These are phyloP conservation scores for Nevesoporus exiguus DNA, from an alignment of 768 basidiomycete species.

Conservation along the genomic window DNA sequence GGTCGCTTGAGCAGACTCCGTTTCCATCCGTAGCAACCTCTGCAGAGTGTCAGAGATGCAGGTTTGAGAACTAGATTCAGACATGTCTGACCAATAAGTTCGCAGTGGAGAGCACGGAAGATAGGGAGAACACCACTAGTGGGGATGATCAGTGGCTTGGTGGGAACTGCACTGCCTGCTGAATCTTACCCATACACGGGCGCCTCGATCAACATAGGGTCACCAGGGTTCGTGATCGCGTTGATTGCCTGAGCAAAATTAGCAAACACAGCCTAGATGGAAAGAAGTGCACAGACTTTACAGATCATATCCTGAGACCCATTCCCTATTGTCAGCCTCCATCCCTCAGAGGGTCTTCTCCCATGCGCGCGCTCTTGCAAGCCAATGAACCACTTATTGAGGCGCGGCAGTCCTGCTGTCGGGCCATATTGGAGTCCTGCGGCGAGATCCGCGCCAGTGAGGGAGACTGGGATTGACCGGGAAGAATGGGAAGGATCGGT, in stretches of 20 bases:
- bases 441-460: slow-evolving; percentile 59
- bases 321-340: slow-evolving; percentile 73
- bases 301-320: slow-evolving; percentile 89
- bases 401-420: slow-evolving; percentile 62
- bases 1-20: slow-evolving; percentile 58
- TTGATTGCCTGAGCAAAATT: slow-evolving; percentile 53
- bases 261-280: slow-evolving; percentile 2
- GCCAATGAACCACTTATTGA: slow-evolving; percentile 65
- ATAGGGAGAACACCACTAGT: slow-evolving; percentile 64
- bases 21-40: slow-evolving; percentile 76
- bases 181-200: slow-evolving; percentile 68
- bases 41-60: slow-evolving; percentile 28
- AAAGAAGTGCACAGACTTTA: slow-evolving; percentile 51
- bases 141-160: slow-evolving; percentile 9
- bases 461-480: slow-evolving; percentile 46
- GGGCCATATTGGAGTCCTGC: slow-evolving; percentile 75
- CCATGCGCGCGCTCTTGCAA: slow-evolving; percentile 73
- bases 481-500: slow-evolving; percentile 45
- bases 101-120: slow-evolving; percentile 52
- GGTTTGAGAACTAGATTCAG: background rate
- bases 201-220: slow-evolving; percentile 77
- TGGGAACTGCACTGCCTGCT: slow-evolving; percentile 11
- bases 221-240: slow-evolving; percentile 73
- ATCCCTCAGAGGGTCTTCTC: slow-evolving; percentile 57
- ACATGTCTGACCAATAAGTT: slow-evolving; percentile 49